Evolutionary conservation across 108 stramenopile genomes (phyloP).

Genomic region (Cyclostephanos tholiformis): DNA sequence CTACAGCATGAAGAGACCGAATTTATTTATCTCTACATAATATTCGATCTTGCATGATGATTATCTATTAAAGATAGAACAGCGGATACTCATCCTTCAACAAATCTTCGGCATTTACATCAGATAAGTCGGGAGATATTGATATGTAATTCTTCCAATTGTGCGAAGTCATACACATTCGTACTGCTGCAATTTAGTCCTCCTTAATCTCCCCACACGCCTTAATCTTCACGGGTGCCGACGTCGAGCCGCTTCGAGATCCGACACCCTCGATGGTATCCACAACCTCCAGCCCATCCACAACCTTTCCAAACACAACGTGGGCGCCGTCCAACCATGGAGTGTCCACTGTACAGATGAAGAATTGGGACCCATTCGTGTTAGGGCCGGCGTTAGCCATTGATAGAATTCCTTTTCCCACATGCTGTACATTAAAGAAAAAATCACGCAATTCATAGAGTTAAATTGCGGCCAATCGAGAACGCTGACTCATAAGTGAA

Average conservation of each 20-base stretch:
- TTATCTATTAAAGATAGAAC: no score
- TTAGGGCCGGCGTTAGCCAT: slow-evolving; percentile 93
- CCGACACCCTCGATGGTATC: slow-evolving; percentile 81
- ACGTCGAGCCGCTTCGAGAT: slow-evolving; percentile 68
- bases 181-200: background rate
- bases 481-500: background rate
- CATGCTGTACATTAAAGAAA: slow-evolving; percentile 48
- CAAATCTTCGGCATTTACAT: no score
- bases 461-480: background rate
- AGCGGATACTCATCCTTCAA: no score
- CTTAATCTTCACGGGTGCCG: slow-evolving; percentile 65
- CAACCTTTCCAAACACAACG: slow-evolving; percentile 87
- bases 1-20: no score
- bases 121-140: no score
- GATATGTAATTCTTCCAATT: background rate
- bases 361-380: slow-evolving; percentile 79
- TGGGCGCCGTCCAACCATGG: slow-evolving; percentile 93
- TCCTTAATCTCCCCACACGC: slow-evolving; percentile 78
- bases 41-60: no score
- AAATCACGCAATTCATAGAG: background rate
- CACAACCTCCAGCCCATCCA: slow-evolving; percentile 83
- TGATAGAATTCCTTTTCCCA: slow-evolving; percentile 68
- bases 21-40: no score
- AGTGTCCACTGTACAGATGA: slow-evolving; percentile 93
- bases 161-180: background rate